phyloP scores from a whole-genome alignment of 805 yeast genomes.

The Isabelozyma pseudorhagii region DNA sequence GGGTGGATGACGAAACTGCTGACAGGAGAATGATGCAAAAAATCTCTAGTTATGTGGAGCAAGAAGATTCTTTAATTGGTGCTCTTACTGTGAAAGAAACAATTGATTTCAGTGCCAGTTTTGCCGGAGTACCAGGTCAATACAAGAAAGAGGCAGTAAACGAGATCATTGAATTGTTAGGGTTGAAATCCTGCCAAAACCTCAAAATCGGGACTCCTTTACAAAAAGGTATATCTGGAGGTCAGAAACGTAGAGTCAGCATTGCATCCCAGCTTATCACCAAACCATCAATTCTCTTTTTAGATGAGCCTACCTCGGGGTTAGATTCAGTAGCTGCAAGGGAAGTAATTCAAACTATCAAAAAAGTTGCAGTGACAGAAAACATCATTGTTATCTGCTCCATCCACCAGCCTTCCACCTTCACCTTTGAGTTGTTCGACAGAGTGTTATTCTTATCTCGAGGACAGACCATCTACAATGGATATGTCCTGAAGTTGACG shows the following conservation, averaged over 20 bases:
- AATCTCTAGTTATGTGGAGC: conserved; percentile 16
- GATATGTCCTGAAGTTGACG: conserved; percentile 7
- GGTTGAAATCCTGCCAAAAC: conserved; percentile 11
- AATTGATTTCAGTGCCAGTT: conserved; percentile 13
- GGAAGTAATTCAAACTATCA: conserved; percentile 52
- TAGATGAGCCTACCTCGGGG: conserved; percentile 64
- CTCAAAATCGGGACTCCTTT: conserved; percentile 15
- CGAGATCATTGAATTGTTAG: conserved; percentile 8
- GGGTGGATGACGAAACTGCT: not conserved
- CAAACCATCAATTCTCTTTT: conserved; percentile 36
- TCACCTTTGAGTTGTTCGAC: conserved; percentile 34
- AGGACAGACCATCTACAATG: conserved; percentile 20
- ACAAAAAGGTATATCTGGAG: conserved; percentile 21
- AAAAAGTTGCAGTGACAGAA: conserved; percentile 37
- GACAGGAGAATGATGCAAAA: not conserved
- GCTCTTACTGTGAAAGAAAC: conserved; percentile 18
- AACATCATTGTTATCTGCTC: conserved; percentile 51
- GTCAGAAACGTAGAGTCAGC: conserved; percentile 18
- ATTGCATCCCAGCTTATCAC: conserved; percentile 17
- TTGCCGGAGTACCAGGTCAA: conserved; percentile 9
- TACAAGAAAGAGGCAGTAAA: conserved; percentile 11
- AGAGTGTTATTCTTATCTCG: conserved; percentile 19
- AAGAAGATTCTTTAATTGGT: conserved; percentile 19
- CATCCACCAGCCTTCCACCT: conserved; percentile 50
- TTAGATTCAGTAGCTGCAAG: conserved; percentile 58